Evolutionary conservation across 306 rosid species (phyloP).

Genomic region (Hippophae gyantsensis): DNA sequence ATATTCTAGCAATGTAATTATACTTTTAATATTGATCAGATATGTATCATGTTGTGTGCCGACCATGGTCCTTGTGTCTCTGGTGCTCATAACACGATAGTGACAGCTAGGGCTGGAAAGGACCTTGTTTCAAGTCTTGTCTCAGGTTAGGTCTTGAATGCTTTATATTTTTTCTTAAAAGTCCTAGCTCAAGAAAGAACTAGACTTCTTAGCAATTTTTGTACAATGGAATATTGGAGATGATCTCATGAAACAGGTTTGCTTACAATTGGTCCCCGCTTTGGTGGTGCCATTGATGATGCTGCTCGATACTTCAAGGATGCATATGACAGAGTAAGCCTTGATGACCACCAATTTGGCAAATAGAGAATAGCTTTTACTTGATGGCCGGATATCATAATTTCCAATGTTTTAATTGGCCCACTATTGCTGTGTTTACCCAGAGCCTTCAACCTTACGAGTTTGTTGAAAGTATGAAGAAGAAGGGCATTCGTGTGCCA

Average conservation of each 20-base stretch:
- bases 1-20: constrained; percentile 13
- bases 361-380: constrained; percentile 1
- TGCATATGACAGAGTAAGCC: constrained; percentile 76
- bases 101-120: constrained; percentile 98
- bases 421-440: constrained; percentile 17
- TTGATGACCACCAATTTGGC: constrained; percentile 11
- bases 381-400: background rate
- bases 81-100: constrained; percentile 97
- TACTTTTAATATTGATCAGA: constrained; percentile 40
- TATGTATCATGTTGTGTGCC: constrained; percentile 94
- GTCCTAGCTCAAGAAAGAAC: background rate
- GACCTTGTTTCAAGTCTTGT: constrained; percentile 95
- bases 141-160: constrained; percentile 47
- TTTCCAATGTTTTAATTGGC: constrained; percentile 9
- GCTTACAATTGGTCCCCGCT: constrained; percentile 98
- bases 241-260: constrained; percentile 60
- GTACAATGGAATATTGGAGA: constrained; percentile 20
- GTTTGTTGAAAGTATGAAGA: constrained; percentile 90
- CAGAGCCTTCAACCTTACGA: constrained; percentile 88
- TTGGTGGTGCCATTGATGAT: constrained; percentile 98
- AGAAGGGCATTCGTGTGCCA: constrained; percentile 96
- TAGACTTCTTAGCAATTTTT: constrained; percentile 3
- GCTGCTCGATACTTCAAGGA: constrained; percentile 99
- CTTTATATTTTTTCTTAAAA: constrained; percentile 5
- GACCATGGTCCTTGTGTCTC: constrained; percentile 99